Evolutionary conservation across 805 yeast genomes (phyloP), one percentile per base, ranked within the genome.

Genomic region (Ogataea salicorniae): DNA sequence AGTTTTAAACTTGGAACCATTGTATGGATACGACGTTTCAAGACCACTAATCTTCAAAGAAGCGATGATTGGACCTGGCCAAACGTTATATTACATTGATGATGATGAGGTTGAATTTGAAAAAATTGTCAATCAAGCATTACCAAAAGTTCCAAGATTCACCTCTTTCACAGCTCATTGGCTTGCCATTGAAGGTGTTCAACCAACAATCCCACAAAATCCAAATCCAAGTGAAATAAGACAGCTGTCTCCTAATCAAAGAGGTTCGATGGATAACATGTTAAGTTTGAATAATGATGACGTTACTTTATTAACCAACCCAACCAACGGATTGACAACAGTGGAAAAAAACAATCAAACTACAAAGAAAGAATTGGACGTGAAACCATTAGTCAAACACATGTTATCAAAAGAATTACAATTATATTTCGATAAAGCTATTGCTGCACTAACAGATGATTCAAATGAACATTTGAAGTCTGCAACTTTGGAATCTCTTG

Each of bases 141-240:
- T 94, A 50, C 99, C 99, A 6, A 88, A 85, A 59, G 96, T 95
- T 3, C 99, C 99, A 5, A 77, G 98, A 49, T 83, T 84, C 50
- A 84, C 95, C 2, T 84, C 96, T 0, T 91, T 87, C 65, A 90
- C 98, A 0, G 95, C 97, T 6, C 95, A 87, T 64, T 92, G 99
- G 98, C 74, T 95, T 33, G 98, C 99, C 0, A 87, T 94, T 46
- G 99, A 94, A 67, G 99, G 99, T 48, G 96, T 94, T 8, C 99
- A 94, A 63, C 99, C 99, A 1, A 84, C 94, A 33, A 92, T 94
- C 46, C 95, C 97, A 2, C 99, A 95, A 68, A 94, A 94, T 69
- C 99, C 99, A 22, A 77, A 84, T 43, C 78, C 83, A 18, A 75
- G 81, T 43, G 97, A 91, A 56, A 83, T 92, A 52, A 81, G 83